Conservation (phyloP, 2,329 filamentous ascomycete species). For the Ceratocystis alfenasii region DNA sequence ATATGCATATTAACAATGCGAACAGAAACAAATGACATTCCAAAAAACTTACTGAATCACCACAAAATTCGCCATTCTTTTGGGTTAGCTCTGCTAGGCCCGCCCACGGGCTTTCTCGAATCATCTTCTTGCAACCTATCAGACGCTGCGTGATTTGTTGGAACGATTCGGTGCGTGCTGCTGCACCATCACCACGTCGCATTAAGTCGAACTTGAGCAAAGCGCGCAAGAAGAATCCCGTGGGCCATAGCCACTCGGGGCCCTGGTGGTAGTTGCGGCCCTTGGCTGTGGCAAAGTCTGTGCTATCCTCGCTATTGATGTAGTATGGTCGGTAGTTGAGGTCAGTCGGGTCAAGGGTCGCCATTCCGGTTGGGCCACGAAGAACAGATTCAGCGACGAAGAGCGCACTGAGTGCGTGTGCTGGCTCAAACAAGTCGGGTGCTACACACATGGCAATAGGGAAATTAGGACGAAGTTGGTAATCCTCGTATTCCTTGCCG, state of each 20-base stretch:
- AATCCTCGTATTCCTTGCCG: slow-evolving; percentile 93
- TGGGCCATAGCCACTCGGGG: slow-evolving; percentile 96
- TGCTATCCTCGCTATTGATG: slow-evolving; percentile 84
- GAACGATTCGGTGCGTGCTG: slow-evolving; percentile 63
- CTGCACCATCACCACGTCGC: slow-evolving; percentile 40
- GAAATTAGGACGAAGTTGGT: slow-evolving; percentile 90
- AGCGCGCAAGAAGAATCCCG: slow-evolving; percentile 86
- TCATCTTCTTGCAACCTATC: slow-evolving; percentile 71
- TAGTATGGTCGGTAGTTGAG: slow-evolving; percentile 92
- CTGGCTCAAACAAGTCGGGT: slow-evolving; percentile 68
- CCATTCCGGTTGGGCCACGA: slow-evolving; percentile 84
- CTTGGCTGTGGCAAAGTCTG: slow-evolving; percentile 83
- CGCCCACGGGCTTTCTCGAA: slow-evolving; percentile 71
- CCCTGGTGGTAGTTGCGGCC: slow-evolving; percentile 97
- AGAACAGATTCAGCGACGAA: slow-evolving; percentile 67
- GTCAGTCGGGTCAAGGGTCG: slow-evolving; percentile 83
- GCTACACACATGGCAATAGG: slow-evolving; percentile 92
- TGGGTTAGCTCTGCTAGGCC: slow-evolving; percentile 89
- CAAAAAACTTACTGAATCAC: slow-evolving; percentile 61
- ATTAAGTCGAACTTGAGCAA: slow-evolving; percentile 80
- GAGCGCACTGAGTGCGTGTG: slow-evolving; percentile 68
- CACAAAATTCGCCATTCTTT: slow-evolving; percentile 70
- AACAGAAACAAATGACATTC: slow-evolving; percentile 14
- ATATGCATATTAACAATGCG: slow-evolving; percentile 21
- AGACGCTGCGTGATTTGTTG: slow-evolving; percentile 84